Conservation (phyloP, 805 yeast genomes). For the Yarrowia bubula region DNA sequence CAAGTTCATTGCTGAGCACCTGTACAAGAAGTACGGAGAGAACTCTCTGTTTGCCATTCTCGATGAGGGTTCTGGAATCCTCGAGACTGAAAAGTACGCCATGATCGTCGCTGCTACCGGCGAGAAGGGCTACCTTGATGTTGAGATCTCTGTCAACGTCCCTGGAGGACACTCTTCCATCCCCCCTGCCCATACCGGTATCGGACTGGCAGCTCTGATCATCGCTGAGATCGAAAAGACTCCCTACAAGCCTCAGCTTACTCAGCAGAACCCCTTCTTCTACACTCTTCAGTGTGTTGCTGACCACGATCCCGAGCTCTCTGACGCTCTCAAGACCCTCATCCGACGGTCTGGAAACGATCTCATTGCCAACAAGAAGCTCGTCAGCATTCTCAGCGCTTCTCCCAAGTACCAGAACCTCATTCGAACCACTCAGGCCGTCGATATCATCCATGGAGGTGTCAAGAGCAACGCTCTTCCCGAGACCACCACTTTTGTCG, state of each 20-base stretch:
- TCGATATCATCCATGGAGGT: constrained; percentile 68
- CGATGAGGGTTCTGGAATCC: constrained; percentile 64
- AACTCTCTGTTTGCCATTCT: constrained; percentile 60
- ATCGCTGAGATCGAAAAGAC: constrained; percentile 55
- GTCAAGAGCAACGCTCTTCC: constrained; percentile 76
- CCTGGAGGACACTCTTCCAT: constrained; percentile 78
- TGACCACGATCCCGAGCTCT: constrained; percentile 44
- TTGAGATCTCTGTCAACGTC: constrained; percentile 50
- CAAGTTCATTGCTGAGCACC: constrained; percentile 44
- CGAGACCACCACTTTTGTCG: constrained; percentile 51
- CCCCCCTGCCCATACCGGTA: constrained; percentile 81
- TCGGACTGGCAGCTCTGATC: constrained; percentile 68
- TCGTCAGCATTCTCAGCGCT: constrained; percentile 9
- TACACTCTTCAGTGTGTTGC: constrained; percentile 62
- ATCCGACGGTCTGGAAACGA: constrained; percentile 28
- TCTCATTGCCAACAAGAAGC: constrained; percentile 32
- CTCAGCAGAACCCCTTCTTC: constrained; percentile 59
- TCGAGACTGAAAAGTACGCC: constrained; percentile 51
- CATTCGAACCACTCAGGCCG: constrained; percentile 64
- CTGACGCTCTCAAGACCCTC: constrained; percentile 32
- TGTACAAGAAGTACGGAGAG: constrained; percentile 57
- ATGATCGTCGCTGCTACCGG: constrained; percentile 50
- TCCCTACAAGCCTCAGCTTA: constrained; percentile 50
- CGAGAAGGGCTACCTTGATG: constrained; percentile 60
- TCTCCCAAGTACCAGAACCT: constrained; percentile 31